These are phyloP conservation scores for Cyberlindnera subsufficiens DNA, from an alignment of 805 yeast species.

Conservation along the genomic window DNA sequence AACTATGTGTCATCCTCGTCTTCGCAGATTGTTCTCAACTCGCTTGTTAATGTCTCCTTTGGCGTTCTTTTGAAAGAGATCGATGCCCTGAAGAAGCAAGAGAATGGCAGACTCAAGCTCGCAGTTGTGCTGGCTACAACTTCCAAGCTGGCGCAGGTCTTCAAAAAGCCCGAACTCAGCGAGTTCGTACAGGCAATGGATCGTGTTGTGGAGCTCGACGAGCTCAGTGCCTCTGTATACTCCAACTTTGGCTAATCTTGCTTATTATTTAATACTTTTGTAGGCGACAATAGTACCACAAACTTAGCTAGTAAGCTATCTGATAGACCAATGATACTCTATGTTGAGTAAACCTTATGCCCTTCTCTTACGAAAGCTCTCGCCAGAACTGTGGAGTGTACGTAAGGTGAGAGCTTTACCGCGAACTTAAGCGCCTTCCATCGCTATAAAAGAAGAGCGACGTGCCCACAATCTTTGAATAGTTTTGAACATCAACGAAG, in stretches of 20 bases:
- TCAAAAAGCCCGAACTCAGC: slow-evolving; percentile 35
- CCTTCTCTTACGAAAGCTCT: no score
- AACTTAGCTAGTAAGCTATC: no score
- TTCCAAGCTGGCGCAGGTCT: slow-evolving; percentile 55
- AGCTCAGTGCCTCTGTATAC: slow-evolving; percentile 84
- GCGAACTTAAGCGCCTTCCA: no score
- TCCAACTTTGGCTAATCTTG: slow-evolving; percentile 50
- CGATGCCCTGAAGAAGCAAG: slow-evolving; percentile 9
- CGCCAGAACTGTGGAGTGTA: no score
- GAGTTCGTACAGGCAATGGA: slow-evolving; percentile 40
- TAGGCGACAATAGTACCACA: neutral
- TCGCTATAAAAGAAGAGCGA: no score
- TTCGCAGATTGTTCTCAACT: slow-evolving; percentile 25
- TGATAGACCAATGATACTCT: no score
- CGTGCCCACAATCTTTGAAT: no score
- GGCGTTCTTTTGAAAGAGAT: slow-evolving; percentile 4
- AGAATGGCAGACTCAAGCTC: slow-evolving; percentile 37
- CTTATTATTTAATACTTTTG: neutral
- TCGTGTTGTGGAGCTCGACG: slow-evolving; percentile 63
- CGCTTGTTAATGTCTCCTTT: slow-evolving; percentile 29
- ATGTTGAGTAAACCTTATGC: no score
- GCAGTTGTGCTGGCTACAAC: slow-evolving; percentile 69
- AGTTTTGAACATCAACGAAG: no score
- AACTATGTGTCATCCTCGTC: slow-evolving; percentile 36
- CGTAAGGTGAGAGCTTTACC: no score